phyloP scores from a whole-genome alignment of 495 filamentous ascomycete species.

The Terfezia claveryi region DNA sequence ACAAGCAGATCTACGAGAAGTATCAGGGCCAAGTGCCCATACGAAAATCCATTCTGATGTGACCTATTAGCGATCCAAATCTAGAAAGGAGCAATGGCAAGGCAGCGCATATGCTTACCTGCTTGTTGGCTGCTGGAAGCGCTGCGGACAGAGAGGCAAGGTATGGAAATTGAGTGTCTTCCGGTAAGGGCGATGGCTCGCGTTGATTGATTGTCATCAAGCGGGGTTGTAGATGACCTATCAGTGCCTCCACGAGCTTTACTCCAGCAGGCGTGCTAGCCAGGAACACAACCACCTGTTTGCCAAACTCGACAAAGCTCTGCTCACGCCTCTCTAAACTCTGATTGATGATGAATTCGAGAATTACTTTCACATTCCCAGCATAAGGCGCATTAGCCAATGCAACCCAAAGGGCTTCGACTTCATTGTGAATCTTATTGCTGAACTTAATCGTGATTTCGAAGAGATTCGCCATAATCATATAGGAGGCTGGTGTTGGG shows the following conservation, averaged over 20 bases:
- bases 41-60: slow-evolving; percentile 48
- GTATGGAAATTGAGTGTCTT: slow-evolving; percentile 57
- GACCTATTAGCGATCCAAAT: slow-evolving; percentile 1
- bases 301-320: slow-evolving; percentile 91
- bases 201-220: slow-evolving; percentile 46
- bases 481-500: slow-evolving; percentile 75
- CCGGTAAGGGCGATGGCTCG: slow-evolving; percentile 41
- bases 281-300: slow-evolving; percentile 90
- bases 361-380: slow-evolving; percentile 83
- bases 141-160: slow-evolving; percentile 63
- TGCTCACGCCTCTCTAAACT: slow-evolving; percentile 87
- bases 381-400: slow-evolving; percentile 79
- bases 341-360: slow-evolving; percentile 86
- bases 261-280: slow-evolving; percentile 76
- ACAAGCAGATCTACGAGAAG: slow-evolving; percentile 92
- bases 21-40: slow-evolving; percentile 82
- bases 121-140: slow-evolving; percentile 72
- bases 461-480: slow-evolving; percentile 83
- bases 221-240: slow-evolving; percentile 15
- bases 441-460: slow-evolving; percentile 90
- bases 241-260: slow-evolving; percentile 80
- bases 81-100: slow-evolving; percentile 4
- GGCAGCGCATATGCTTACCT: slow-evolving; percentile 25
- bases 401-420: slow-evolving; percentile 93
- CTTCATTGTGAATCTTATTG: slow-evolving; percentile 75